Evolutionary conservation across 2,329 filamentous ascomycete genomes (phyloP).

Genomic region (Talaromyces verruculosus): DNA sequence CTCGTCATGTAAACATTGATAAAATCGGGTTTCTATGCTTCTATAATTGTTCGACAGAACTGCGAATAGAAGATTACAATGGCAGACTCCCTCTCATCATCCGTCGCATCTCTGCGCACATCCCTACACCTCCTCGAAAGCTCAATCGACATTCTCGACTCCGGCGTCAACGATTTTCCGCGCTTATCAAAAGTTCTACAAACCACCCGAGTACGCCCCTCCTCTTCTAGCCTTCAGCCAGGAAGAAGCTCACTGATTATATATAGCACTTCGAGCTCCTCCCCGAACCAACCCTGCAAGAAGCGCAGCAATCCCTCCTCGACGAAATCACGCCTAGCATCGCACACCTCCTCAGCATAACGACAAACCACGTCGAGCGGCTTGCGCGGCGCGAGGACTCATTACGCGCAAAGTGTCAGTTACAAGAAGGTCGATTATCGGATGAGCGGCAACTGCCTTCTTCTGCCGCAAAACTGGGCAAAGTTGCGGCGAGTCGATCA

Average conservation of each 20-base stretch:
- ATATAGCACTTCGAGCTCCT: conserved; percentile 86
- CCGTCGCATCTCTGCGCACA: conserved; percentile 60
- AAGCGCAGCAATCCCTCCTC: conserved; percentile 79
- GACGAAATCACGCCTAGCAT: conserved; percentile 90
- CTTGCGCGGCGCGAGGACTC: conserved; percentile 80
- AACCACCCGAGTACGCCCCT: conserved; percentile 56
- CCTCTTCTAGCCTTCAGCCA: conserved; percentile 1
- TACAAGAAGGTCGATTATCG: conserved; percentile 72
- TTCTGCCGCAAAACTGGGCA: conserved; percentile 15
- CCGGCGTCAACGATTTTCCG: conserved; percentile 63
- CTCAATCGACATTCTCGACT: conserved; percentile 62
- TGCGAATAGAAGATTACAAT: conserved; percentile 32
- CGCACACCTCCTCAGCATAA: conserved; percentile 71
- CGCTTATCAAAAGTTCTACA: conserved; percentile 63
- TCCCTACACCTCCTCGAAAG: conserved; percentile 63
- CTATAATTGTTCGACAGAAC: neutral
- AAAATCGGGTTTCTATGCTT: neutral
- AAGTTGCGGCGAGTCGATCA: neutral
- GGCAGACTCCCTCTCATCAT: conserved; percentile 56
- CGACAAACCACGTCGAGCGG: conserved; percentile 79
- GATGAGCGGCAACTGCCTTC: conserved; percentile 36
- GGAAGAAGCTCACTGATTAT: neutral
- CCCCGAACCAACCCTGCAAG: conserved; percentile 75
- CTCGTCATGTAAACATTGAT: conserved; percentile 17
- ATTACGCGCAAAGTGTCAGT: conserved; percentile 75